Evolutionary conservation across 306 rosid species (phyloP).

Genomic region (Carpinus fangiana): DNA sequence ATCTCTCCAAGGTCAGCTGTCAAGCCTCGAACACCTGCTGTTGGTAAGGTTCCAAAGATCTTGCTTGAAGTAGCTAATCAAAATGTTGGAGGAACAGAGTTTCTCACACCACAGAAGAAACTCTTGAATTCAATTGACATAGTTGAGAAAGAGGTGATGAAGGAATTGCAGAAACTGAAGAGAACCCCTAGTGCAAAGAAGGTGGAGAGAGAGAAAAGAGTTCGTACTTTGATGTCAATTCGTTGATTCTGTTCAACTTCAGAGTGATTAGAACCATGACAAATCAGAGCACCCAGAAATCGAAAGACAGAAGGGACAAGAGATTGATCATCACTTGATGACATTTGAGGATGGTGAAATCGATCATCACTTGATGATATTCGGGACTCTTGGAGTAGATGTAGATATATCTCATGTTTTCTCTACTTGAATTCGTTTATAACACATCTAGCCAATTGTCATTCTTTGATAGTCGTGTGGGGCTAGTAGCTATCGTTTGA

Average conservation of each 20-base stretch:
- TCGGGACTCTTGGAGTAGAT: constrained; percentile 4
- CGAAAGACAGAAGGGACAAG: constrained; percentile 5
- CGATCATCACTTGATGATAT: too few species aligned
- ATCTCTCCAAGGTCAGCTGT: constrained; percentile 29
- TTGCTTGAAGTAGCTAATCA: constrained; percentile 40
- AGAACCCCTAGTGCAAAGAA: constrained; percentile 70
- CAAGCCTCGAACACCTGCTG: neutral
- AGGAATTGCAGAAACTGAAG: constrained; percentile 64
- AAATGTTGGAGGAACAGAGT: constrained; percentile 34
- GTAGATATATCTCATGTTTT: constrained; percentile 8
- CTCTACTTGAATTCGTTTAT: neutral
- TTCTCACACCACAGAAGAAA: constrained; percentile 75
- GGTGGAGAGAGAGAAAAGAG: constrained; percentile 68
- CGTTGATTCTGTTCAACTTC: constrained; percentile 44
- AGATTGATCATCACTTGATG: constrained; percentile 48
- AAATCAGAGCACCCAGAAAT: neutral
- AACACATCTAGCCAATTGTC: too few species aligned
- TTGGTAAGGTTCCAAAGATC: constrained; percentile 44
- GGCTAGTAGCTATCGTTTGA: too few species aligned
- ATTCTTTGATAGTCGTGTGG: too few species aligned
- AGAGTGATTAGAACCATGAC: neutral
- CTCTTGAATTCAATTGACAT: constrained; percentile 61
- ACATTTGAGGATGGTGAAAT: neutral
- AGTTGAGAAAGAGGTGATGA: constrained; percentile 67
- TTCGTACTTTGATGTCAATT: constrained; percentile 80